Evolutionary conservation across 805 yeast genomes (phyloP).

Genomic region (Saccharomycopsis selenospora): DNA sequence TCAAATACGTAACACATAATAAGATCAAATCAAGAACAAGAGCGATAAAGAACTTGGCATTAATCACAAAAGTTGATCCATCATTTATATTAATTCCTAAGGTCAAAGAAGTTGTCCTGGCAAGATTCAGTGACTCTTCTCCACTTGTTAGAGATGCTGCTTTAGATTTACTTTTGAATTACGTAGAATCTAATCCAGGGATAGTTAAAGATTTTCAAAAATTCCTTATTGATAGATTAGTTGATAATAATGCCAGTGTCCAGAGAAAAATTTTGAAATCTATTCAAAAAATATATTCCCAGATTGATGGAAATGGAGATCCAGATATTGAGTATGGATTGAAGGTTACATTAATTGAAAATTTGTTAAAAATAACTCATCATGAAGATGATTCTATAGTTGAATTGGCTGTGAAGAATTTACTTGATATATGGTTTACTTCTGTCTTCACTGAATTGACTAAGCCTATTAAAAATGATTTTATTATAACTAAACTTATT

Average conservation of each 20-base stretch:
- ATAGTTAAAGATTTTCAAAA: constrained; percentile 29
- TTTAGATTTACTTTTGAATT: constrained; percentile 53
- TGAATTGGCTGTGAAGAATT: constrained; percentile 33
- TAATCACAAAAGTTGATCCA: constrained; percentile 47
- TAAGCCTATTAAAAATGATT: constrained; percentile 9
- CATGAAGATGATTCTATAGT: constrained; percentile 62
- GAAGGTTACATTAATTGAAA: constrained; percentile 42
- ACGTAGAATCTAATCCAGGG: constrained; percentile 37
- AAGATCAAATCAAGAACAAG: constrained; percentile 50
- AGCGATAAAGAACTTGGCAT: constrained; percentile 58
- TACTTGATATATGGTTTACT: constrained; percentile 35
- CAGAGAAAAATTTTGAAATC: constrained; percentile 54
- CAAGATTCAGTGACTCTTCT: constrained; percentile 49
- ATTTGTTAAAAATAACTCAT: constrained; percentile 46
- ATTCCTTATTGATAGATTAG: constrained; percentile 38
- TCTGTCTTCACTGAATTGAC: constrained; percentile 13
- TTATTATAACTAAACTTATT: constrained; percentile 16
- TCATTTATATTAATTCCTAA: constrained; percentile 40
- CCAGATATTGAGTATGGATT: constrained; percentile 16
- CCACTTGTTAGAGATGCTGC: constrained; percentile 73
- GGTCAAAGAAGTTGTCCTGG: constrained; percentile 46
- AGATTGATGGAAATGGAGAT: constrained; percentile 24
- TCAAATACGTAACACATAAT: constrained; percentile 41
- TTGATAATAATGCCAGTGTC: constrained; percentile 39
- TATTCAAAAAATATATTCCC: constrained; percentile 39